Conservation (phyloP, 306 rosid species). For the Pachyrhizus erosus region DNA sequence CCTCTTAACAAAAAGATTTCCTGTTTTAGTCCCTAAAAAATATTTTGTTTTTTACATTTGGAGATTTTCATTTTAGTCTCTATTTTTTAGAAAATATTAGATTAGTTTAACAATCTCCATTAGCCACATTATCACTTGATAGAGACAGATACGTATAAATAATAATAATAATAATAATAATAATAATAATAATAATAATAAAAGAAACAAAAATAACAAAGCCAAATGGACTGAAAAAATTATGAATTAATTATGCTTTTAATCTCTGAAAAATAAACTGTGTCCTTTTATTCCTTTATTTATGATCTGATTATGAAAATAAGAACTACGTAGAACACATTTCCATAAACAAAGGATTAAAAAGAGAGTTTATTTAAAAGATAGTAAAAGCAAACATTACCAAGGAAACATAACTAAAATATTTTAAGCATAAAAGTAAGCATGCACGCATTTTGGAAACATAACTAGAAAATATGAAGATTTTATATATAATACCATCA, state of each 20-base stretch:
- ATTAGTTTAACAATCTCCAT: background rate
- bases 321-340: background rate
- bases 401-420: background rate
- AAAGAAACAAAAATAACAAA: background rate
- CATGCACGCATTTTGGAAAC: background rate
- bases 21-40: background rate
- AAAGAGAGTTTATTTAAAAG: background rate
- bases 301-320: background rate
- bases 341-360: background rate
- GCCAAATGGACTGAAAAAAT: background rate
- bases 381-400: background rate
- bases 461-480: constrained; percentile 1
- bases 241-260: background rate
- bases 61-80: background rate
- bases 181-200: too few relatives aligned
- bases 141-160: too few relatives aligned
- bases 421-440: too few relatives aligned
- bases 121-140: background rate
- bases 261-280: background rate
- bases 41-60: background rate
- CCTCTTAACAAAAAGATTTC: background rate
- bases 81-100: background rate
- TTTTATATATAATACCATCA: constrained; percentile 54
- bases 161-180: too few relatives aligned
- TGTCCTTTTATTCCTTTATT: background rate